Conservation (phyloP, 78 protist species). For the Guillardia theta region DNA sequence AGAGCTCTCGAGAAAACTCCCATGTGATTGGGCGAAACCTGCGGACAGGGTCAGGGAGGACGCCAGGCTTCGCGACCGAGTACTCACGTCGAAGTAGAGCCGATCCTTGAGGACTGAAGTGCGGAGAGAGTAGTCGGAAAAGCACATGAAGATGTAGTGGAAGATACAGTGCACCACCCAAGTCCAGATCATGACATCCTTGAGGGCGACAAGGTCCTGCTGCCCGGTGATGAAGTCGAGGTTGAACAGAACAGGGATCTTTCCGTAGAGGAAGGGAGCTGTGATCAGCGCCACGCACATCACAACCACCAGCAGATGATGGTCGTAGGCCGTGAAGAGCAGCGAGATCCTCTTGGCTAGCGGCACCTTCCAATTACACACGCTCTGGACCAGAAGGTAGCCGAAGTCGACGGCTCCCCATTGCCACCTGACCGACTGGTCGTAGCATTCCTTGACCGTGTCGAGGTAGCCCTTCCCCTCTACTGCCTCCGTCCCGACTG, state of each 20-base stretch:
- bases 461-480: conserved; percentile 18
- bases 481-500: conserved; percentile 34
- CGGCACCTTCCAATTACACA: neutral
- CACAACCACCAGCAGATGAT: neutral
- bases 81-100: neutral
- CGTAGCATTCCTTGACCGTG: neutral
- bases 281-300: neutral
- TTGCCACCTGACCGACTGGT: conserved; percentile 39
- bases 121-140: neutral
- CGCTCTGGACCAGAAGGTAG: neutral
- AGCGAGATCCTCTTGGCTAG: neutral
- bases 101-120: neutral
- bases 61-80: no score
- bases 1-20: neutral
- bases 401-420: conserved; percentile 38
- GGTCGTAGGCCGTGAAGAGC: conserved; percentile 32
- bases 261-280: conserved; percentile 10
- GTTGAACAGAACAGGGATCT: neutral
- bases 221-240: neutral
- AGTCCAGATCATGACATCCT: neutral
- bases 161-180: conserved; percentile 11
- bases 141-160: conserved; percentile 9
- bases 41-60: neutral
- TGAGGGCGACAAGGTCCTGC: neutral
- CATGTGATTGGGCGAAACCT: neutral